Conservation (phyloP, 148 eudicot genomes). For the Silene uniflora region DNA sequence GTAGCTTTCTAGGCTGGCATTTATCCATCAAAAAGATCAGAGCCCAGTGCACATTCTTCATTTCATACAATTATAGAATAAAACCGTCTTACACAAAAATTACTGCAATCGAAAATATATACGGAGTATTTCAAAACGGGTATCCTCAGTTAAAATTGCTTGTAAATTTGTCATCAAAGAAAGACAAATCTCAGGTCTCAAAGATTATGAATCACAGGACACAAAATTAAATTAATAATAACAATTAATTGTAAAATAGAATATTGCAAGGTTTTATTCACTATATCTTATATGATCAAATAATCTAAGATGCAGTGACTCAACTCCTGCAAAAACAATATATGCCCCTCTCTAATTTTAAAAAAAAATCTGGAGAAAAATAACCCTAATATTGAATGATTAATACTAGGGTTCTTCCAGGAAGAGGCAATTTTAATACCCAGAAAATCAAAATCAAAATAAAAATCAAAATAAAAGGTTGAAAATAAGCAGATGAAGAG, state of each 20-base stretch:
- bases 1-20: constrained; percentile 38
- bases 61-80: neutral
- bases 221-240: neutral
- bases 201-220: constrained; percentile 36
- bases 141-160: constrained; percentile 34
- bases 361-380: constrained; percentile 19
- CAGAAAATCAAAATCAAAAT: neutral
- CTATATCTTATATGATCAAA: constrained; percentile 13
- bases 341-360: constrained; percentile 23
- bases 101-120: neutral
- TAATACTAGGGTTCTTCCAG: constrained; percentile 27
- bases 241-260: neutral
- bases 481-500: neutral
- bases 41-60: constrained; percentile 44
- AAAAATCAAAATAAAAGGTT: neutral
- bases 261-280: constrained; percentile 36
- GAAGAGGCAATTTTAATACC: constrained; percentile 18
- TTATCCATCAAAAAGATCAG: constrained; percentile 32
- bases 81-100: neutral
- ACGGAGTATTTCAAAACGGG: neutral
- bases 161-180: constrained; percentile 34
- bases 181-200: constrained; percentile 42
- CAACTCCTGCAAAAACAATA: constrained; percentile 33
- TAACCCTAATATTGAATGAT: neutral
- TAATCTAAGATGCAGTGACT: constrained; percentile 27